Evolutionary conservation across 1,139 yeast genomes (phyloP), one percentile per base, ranked within the genome.

Genomic region (Pichia sorboxylosa): DNA sequence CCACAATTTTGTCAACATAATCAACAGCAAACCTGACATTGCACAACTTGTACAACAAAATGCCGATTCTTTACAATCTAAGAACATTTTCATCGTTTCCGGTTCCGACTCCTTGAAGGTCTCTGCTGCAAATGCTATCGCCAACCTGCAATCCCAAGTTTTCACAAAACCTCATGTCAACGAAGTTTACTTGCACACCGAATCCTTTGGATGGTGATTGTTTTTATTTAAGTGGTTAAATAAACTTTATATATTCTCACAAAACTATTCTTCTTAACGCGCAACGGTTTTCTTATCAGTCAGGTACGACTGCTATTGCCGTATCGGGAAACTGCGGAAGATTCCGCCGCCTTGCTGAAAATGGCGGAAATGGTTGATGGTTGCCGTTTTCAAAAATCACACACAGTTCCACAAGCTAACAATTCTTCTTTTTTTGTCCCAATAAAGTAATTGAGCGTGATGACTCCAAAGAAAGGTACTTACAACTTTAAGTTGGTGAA

Each of bases 121-220:
- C 11, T 57, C 58, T n/a, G 67, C 66, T 15, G 63, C 73, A 17
- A 53, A 54, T 26, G 57, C 59, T 0, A 67, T 63, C 4, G 65
- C 80, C 1, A n/a, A 39, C 10, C 32, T 61, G 4, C 69, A 63
- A 39, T 44, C 36, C 5, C 34, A 38, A n/a, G 54, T 58, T 3
- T 32, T 49, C 19, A 33, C 31, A 3, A 28, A 42, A 5, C 30
- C 24, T 2, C 39, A 47, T 3, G 48, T 58, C 10, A 57, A 63
- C 28, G 81, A 74, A 47, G 58, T 74, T 9, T 71, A 59, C 42
- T 51, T 74, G 29, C 80, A 74, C 42, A 68, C 76, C 1, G 81
- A 74, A 44, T 52, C 65, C 20, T 74, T 70, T 49, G 74, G 74
- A 0, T 73, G 77, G 78, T 72, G 28, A 15, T 23, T 7, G 25